Conservation (phyloP, 1,284 basidiomycete species). For the Trichosporon ovoides region DNA sequence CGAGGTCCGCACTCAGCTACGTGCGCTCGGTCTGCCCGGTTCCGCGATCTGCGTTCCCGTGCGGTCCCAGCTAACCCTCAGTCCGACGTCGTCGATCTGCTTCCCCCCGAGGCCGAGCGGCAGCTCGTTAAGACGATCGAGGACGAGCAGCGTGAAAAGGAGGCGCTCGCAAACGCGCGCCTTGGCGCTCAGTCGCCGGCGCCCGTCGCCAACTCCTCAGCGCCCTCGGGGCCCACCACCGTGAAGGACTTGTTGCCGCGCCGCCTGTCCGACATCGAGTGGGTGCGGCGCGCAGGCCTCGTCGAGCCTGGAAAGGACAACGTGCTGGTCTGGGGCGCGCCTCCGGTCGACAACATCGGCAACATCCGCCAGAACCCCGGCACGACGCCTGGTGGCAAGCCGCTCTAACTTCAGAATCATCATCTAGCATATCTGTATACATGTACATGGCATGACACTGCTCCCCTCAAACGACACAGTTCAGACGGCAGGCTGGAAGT, state of each 20-base stretch:
- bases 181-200: neutral
- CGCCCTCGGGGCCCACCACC: slow-evolving; percentile 3
- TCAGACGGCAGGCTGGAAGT: slow-evolving; percentile 11
- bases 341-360: slow-evolving; percentile 34
- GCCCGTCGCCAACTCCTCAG: slow-evolving; percentile 3
- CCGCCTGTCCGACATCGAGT: slow-evolving; percentile 34
- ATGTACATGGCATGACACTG: slow-evolving; percentile 23
- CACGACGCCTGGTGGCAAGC: slow-evolving; percentile 3
- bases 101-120: slow-evolving; percentile 44
- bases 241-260: slow-evolving; percentile 14
- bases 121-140: slow-evolving; percentile 42
- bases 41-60: neutral
- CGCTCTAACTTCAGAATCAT: neutral
- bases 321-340: slow-evolving; percentile 40
- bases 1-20: too few species aligned
- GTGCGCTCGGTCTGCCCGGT: neutral
- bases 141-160: slow-evolving; percentile 42
- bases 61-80: slow-evolving; percentile 17
- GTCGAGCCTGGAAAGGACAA: slow-evolving; percentile 34
- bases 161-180: neutral
- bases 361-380: slow-evolving; percentile 21
- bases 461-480: slow-evolving; percentile 16
- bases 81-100: slow-evolving; percentile 48
- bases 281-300: slow-evolving; percentile 30
- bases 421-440: slow-evolving; percentile 13